Conservation (phyloP, 129 eudicot genomes). For the Sambucus nigra region DNA sequence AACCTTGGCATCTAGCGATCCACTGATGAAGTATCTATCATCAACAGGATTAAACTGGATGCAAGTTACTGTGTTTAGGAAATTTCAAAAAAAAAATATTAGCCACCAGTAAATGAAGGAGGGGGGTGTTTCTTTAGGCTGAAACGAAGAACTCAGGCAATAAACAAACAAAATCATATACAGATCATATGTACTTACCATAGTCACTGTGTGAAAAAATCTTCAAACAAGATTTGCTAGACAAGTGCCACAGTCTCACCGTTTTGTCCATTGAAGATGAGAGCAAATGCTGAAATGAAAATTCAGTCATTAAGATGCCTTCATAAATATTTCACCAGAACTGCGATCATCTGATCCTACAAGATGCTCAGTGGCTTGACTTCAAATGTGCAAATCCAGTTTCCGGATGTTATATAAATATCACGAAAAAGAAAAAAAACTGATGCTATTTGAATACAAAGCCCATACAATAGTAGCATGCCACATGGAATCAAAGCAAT, state of each 20-base stretch:
- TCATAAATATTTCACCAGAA: background rate
- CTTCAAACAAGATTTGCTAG: slow-evolving; percentile 88
- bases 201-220: slow-evolving; percentile 94
- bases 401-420: too few species aligned
- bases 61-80: slow-evolving; percentile 71
- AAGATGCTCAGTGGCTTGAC: background rate
- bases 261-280: slow-evolving; percentile 99
- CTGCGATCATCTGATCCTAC: background rate
- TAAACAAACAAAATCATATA: background rate
- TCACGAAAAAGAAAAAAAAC: too few species aligned
- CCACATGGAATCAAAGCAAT: too few species aligned
- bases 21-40: slow-evolving; percentile 93
- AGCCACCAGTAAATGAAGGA: background rate
- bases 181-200: slow-evolving; percentile 37
- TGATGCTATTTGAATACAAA: too few species aligned
- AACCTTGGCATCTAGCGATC: slow-evolving; percentile 91
- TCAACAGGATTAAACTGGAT: slow-evolving; percentile 97
- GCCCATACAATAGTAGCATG: too few species aligned
- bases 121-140: background rate
- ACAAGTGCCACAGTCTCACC: slow-evolving; percentile 86
- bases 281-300: slow-evolving; percentile 67
- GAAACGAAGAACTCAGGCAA: background rate
- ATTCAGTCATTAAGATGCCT: background rate
- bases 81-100: slow-evolving; percentile 17
- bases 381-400: too few species aligned